Percentiles rank a stretch among this genome's conserved stretches.
phyloP scores from a whole-genome alignment of 306 rosid genomes.

The Phaseolus lunatus region DNA sequence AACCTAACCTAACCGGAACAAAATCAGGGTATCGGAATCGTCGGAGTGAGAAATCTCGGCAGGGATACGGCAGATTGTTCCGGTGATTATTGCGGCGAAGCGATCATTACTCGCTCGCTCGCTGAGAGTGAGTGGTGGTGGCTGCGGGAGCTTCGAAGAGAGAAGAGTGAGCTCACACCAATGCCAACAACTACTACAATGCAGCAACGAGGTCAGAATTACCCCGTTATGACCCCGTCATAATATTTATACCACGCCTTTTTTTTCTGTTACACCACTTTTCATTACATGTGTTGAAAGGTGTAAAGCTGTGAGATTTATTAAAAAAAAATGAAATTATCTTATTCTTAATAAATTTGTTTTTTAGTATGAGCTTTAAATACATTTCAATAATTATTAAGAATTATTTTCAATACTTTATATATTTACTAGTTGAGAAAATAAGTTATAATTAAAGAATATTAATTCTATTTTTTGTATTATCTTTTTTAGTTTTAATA shows the following conservation, averaged over 20 bases:
- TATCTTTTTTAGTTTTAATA: too few relatives aligned
- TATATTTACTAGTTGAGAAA: too few relatives aligned
- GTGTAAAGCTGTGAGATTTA: too few relatives aligned
- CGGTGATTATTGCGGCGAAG: neutral
- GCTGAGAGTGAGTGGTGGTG: neutral
- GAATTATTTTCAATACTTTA: too few relatives aligned
- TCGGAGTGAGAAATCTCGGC: constrained; percentile 41
- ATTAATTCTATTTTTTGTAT: too few relatives aligned
- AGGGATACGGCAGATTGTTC: neutral
- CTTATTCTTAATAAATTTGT: too few relatives aligned
- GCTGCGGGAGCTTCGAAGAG: constrained; percentile 38
- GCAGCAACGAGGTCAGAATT: neutral
- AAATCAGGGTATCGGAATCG: constrained; percentile 5
- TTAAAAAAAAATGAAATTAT: too few relatives aligned
- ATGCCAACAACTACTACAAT: constrained; percentile 6
- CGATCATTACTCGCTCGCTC: neutral
- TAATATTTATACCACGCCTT: neutral
- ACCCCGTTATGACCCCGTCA: constrained; percentile 27
- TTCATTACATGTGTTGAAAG: too few relatives aligned
- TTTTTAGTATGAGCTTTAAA: too few relatives aligned
- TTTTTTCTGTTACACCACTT: too few relatives aligned
- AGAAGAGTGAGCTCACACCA: constrained; percentile 19
- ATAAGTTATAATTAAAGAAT: too few relatives aligned
- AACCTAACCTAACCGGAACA: constrained; percentile 10
- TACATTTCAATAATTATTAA: too few relatives aligned